Conservation (phyloP, 129 eudicot species). For the Pittosporum tobira region DNA sequence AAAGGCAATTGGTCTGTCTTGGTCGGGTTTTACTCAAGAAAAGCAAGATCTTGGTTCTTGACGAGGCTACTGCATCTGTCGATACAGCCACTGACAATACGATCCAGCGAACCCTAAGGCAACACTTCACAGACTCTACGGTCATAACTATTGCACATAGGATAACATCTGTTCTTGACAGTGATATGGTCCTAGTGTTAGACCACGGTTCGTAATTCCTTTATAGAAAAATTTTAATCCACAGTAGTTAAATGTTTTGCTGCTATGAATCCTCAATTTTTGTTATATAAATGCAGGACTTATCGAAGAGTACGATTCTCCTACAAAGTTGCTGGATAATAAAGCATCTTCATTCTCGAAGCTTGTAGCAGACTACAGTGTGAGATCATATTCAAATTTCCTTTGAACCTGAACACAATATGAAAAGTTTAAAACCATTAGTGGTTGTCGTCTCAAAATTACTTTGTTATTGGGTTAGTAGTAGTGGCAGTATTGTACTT, state of each 20-base stretch:
- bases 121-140: constrained; percentile 38
- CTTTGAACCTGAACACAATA: constrained; percentile 14
- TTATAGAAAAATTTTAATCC: background rate
- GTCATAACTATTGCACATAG: constrained; percentile 39
- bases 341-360: constrained; percentile 62
- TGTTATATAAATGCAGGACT: constrained; percentile 40
- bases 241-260: background rate
- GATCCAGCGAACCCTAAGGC: constrained; percentile 49
- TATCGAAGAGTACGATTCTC: constrained; percentile 65
- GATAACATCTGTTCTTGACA: constrained; percentile 34
- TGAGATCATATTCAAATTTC: constrained; percentile 53
- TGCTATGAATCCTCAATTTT: background rate
- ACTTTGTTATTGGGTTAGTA: background rate
- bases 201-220: constrained; percentile 24
- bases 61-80: constrained; percentile 84
- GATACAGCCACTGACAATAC: constrained; percentile 60
- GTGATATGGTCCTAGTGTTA: constrained; percentile 41
- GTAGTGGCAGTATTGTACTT: too few relatives aligned
- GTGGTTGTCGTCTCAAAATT: background rate
- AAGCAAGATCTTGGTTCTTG: constrained; percentile 64
- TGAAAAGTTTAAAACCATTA: constrained; percentile 1
- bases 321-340: constrained; percentile 53
- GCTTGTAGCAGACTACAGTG: constrained; percentile 78
- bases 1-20: constrained; percentile 61
- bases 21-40: constrained; percentile 77